phyloP scores from a whole-genome alignment of 768 basidiomycete species.

The Fistulinella prunicolor region DNA sequence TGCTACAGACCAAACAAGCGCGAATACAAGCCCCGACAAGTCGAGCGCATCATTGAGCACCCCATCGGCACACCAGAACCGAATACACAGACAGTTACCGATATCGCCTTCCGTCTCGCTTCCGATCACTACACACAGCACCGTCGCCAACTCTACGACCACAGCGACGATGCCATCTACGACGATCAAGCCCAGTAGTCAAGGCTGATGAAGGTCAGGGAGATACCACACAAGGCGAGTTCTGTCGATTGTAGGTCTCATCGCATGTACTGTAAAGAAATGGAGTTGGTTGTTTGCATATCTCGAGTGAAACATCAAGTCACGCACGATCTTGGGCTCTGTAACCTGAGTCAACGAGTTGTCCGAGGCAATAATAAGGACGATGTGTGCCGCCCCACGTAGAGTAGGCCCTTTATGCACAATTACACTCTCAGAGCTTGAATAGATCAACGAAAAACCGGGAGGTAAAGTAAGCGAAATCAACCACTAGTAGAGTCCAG shows the following conservation, averaged over 20 bases:
- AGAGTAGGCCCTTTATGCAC: too few species aligned
- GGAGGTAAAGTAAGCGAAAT: too few species aligned
- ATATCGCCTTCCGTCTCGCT: background rate
- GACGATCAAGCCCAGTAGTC: background rate
- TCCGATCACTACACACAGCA: background rate
- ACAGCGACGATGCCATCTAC: background rate
- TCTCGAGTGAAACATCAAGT: slow-evolving; percentile 9
- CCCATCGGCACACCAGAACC: background rate
- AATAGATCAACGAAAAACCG: too few species aligned
- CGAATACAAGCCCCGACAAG: background rate
- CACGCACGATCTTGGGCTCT: background rate
- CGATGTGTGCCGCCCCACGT: too few species aligned
- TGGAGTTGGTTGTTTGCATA: slow-evolving; percentile 27
- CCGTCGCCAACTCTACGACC: background rate
- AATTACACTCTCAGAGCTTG: too few species aligned
- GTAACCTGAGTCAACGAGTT: too few species aligned
- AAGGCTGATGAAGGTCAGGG: slow-evolving; percentile 1
- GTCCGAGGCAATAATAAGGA: too few species aligned
- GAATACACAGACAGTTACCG: slow-evolving; percentile 16
- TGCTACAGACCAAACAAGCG: background rate
- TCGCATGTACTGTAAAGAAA: slow-evolving; percentile 20
- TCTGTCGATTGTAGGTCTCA: slow-evolving; percentile 11
- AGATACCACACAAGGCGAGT: background rate
- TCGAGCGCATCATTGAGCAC: background rate
- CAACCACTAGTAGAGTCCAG: too few species aligned